Conservation (phyloP, 306 rosid genomes). For the Vachellia collinsii region DNA sequence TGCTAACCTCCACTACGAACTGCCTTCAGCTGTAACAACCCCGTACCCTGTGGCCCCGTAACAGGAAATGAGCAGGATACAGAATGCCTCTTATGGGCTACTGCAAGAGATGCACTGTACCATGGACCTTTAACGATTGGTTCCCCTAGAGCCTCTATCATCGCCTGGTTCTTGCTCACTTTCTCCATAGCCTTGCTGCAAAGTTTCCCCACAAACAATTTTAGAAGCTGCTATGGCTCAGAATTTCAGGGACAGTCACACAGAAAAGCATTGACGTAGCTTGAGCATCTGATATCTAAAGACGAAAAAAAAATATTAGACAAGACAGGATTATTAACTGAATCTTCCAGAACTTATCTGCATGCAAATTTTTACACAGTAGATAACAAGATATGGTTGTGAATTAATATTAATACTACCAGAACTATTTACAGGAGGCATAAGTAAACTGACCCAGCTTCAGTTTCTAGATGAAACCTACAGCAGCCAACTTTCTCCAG, state of each 20-base stretch:
- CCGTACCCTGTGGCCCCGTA: slow-evolving; percentile 81
- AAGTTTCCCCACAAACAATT: slow-evolving; percentile 31
- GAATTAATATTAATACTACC: slow-evolving; percentile 3
- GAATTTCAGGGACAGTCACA: slow-evolving; percentile 20
- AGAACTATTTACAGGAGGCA: neutral
- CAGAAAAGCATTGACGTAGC: slow-evolving; percentile 22
- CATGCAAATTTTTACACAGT: neutral
- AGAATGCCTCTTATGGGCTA: slow-evolving; percentile 85
- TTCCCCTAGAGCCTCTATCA: slow-evolving; percentile 84
- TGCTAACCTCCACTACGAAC: slow-evolving; percentile 81
- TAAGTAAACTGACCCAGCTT: slow-evolving; percentile 25
- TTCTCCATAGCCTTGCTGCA: slow-evolving; percentile 94
- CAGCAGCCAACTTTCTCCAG: slow-evolving; percentile 17
- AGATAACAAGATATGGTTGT: slow-evolving; percentile 14
- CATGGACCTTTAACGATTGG: slow-evolving; percentile 90
- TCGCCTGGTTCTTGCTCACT: slow-evolving; percentile 57
- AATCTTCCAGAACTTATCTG: slow-evolving; percentile 14
- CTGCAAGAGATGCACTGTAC: slow-evolving; percentile 96
- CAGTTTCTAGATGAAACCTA: slow-evolving; percentile 27
- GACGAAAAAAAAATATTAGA: slow-evolving; percentile 2
- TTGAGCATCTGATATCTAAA: slow-evolving; percentile 8
- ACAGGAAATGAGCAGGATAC: slow-evolving; percentile 92
- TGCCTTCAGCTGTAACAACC: slow-evolving; percentile 84
- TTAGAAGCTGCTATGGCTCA: slow-evolving; percentile 31
- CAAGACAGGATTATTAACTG: neutral